These are phyloP conservation scores for Cucurbita ficifolia DNA, from an alignment of 306 rosid species.

Conservation along the genomic window DNA sequence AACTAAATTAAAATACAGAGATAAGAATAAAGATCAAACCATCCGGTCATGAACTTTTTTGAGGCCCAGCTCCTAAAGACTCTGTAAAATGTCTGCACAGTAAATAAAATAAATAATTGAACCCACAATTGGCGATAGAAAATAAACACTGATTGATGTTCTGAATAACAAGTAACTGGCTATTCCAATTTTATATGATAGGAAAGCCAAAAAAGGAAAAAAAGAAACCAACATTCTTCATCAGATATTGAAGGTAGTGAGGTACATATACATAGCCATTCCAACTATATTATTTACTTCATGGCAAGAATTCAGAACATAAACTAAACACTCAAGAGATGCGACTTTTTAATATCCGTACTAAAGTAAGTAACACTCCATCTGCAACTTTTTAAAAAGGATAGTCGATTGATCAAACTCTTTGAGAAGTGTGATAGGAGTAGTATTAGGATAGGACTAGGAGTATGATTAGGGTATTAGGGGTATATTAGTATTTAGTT, in stretches of 20 bases:
- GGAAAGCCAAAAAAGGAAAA: neutral
- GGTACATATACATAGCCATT: neutral
- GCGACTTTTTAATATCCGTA: neutral
- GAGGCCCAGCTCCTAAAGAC: conserved; percentile 86
- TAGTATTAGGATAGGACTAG: neutral
- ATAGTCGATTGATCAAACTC: neutral
- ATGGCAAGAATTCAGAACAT: no score
- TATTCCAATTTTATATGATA: neutral
- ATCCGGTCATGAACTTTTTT: conserved; percentile 83
- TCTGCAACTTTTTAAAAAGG: neutral
- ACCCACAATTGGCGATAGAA: neutral
- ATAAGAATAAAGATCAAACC: conserved; percentile 28
- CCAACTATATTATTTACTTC: neutral
- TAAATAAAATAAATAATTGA: neutral
- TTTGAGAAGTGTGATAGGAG: neutral
- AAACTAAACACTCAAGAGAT: neutral
- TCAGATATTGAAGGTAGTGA: neutral
- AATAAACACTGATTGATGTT: neutral
- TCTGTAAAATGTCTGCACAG: conserved; percentile 58
- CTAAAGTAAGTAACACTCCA: neutral
- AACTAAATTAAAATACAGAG: neutral
- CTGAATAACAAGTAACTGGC: neutral
- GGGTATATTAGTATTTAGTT: neutral
- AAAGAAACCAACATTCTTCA: neutral
- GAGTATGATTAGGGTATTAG: neutral